A percentile compares a stretch with the other conserved stretches of the same genome.
Conservation (phyloP, 805 yeast genomes). For the Saturnispora quitensis region DNA sequence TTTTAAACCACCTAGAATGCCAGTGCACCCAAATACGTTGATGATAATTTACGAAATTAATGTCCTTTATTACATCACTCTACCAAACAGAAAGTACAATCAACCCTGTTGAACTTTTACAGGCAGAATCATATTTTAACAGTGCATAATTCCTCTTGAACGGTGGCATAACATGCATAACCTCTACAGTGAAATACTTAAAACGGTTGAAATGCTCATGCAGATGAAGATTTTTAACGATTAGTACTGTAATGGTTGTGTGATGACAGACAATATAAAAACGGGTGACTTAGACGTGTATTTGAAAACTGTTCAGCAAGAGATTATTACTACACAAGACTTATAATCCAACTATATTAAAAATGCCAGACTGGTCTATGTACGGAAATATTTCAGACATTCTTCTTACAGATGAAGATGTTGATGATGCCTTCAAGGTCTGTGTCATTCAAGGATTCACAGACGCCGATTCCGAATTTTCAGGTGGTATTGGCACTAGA, state of each 20-base stretch:
- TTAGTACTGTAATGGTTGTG: constrained; percentile 5
- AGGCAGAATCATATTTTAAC: too few relatives aligned
- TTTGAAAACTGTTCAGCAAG: too few relatives aligned
- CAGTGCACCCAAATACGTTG: too few relatives aligned
- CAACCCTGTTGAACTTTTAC: too few relatives aligned
- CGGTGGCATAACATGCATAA: background rate
- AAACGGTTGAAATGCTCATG: background rate
- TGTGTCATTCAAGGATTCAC: constrained; percentile 18
- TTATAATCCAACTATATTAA: background rate
- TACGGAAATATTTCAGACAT: constrained; percentile 9
- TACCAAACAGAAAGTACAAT: too few relatives aligned
- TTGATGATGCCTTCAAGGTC: constrained; percentile 15
- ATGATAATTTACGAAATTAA: too few relatives aligned
- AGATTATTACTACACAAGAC: too few relatives aligned
- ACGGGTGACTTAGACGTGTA: background rate
- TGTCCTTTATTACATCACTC: too few relatives aligned
- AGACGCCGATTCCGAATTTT: constrained; percentile 14
- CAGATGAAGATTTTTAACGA: too few relatives aligned
- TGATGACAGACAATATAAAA: background rate
- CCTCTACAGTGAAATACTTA: background rate
- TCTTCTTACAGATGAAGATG: constrained; percentile 9
- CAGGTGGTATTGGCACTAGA: constrained; percentile 29
- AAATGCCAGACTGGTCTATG: constrained; percentile 11
- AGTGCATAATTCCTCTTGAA: too few relatives aligned
- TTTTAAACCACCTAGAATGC: too few relatives aligned